Conservation (phyloP, 169 alveolate species). For the Plasmodium gaboni region DNA sequence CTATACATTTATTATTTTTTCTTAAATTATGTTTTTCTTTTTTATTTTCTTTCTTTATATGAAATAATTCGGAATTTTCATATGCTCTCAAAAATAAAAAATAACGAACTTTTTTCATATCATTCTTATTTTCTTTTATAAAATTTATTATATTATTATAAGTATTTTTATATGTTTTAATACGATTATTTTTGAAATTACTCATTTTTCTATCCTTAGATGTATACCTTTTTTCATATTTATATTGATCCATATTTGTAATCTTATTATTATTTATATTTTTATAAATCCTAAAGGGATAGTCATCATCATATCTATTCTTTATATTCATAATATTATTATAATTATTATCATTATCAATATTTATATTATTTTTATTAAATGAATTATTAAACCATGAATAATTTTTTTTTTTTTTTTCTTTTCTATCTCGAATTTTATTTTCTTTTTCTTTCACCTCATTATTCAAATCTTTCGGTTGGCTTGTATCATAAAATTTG, state of each 20-base stretch:
- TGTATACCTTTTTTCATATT: neutral
- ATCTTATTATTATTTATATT: neutral
- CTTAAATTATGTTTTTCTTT: conserved; percentile 6
- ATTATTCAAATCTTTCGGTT: too few relatives aligned
- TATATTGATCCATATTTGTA: neutral
- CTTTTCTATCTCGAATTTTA: too few relatives aligned
- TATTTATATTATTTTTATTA: too few relatives aligned
- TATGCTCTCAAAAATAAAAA: conserved; percentile 47
- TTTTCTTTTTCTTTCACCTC: too few relatives aligned
- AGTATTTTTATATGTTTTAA: conserved; percentile 9
- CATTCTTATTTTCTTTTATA: conserved; percentile 36
- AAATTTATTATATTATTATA: conserved; percentile 30
- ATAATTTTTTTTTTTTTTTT: too few relatives aligned
- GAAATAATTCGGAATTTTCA: conserved; percentile 57
- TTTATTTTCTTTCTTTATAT: conserved; percentile 37
- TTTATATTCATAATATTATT: too few relatives aligned
- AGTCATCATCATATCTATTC: too few relatives aligned
- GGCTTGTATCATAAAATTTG: too few relatives aligned
- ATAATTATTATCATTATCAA: too few relatives aligned
- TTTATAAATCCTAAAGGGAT: too few relatives aligned
- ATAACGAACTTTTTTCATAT: conserved; percentile 25
- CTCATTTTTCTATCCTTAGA: neutral
- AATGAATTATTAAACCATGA: too few relatives aligned
- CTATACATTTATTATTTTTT: conserved; percentile 9
- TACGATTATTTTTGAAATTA: neutral